These are phyloP conservation scores for Lenwebbia sp. DNA, from an alignment of 345 rosid species.

Conservation along the genomic window DNA sequence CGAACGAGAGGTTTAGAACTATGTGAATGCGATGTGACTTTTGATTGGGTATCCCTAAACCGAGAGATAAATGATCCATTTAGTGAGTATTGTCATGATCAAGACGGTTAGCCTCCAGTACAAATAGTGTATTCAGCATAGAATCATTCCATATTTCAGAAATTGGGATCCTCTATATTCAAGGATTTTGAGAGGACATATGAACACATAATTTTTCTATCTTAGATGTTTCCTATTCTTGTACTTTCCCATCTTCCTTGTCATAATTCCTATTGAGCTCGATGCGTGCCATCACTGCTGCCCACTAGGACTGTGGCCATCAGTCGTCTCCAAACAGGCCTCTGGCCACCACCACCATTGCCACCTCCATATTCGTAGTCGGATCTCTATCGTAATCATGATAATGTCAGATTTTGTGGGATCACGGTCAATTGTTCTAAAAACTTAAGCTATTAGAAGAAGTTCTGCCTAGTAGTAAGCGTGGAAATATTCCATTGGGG, in stretches of 20 bases:
- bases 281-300: background rate
- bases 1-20: background rate
- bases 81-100: background rate
- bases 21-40: background rate
- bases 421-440: too few species aligned
- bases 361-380: background rate
- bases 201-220: background rate
- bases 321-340: background rate
- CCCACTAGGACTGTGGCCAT: background rate
- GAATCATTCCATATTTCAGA: background rate
- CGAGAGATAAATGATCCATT: background rate
- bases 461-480: too few species aligned
- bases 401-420: background rate
- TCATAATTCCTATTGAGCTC: too few species aligned
- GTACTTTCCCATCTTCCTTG: background rate
- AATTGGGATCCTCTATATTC: background rate
- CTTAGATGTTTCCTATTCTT: background rate
- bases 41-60: background rate
- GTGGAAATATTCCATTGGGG: too few species aligned
- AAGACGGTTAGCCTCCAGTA: background rate
- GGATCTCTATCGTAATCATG: background rate
- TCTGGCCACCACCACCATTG: background rate
- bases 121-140: background rate
- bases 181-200: background rate
- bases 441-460: too few species aligned